These are phyloP conservation scores for Populus hybrid DNA, from an alignment of 441 rosid species.

Conservation along the genomic window DNA sequence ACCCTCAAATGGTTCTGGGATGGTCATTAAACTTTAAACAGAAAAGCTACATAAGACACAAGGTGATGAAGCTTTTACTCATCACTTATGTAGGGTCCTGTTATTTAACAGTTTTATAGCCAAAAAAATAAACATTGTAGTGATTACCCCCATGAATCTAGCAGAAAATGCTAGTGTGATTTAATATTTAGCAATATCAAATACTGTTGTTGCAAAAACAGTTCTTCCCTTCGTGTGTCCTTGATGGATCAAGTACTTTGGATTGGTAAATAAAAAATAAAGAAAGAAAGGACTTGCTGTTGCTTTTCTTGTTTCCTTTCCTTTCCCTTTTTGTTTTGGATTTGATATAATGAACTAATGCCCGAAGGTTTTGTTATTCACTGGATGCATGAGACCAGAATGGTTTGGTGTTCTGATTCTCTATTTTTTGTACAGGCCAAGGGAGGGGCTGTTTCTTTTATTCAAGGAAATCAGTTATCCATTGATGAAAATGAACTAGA, in stretches of 20 bases:
- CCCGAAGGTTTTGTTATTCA: not conserved
- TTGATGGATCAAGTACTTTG: not conserved
- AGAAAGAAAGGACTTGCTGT: not conserved
- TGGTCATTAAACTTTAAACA: not conserved
- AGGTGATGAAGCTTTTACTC: not conserved
- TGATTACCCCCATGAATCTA: not conserved
- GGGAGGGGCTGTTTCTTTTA: slow-evolving; percentile 72
- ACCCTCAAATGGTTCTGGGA: not conserved
- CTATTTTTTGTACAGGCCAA: slow-evolving; percentile 55
- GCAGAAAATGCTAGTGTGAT: not conserved
- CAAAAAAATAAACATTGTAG: not conserved
- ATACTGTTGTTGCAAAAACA: not conserved
- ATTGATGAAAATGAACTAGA: slow-evolving; percentile 29
- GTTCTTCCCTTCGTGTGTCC: not conserved
- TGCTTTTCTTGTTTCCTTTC: not conserved
- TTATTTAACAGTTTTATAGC: not conserved
- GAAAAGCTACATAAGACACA: not conserved
- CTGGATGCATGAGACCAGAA: not conserved
- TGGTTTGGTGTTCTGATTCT: slow-evolving; percentile 5
- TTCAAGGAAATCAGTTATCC: slow-evolving; percentile 36
- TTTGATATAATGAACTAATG: not conserved
- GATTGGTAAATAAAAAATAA: not conserved
- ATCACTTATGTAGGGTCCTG: not conserved
- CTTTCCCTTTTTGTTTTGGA: no score
- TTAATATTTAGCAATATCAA: not conserved